These are phyloP conservation scores for Nepenthes mirabilis DNA, from an alignment of 148 eudicot species.

Conservation along the genomic window DNA sequence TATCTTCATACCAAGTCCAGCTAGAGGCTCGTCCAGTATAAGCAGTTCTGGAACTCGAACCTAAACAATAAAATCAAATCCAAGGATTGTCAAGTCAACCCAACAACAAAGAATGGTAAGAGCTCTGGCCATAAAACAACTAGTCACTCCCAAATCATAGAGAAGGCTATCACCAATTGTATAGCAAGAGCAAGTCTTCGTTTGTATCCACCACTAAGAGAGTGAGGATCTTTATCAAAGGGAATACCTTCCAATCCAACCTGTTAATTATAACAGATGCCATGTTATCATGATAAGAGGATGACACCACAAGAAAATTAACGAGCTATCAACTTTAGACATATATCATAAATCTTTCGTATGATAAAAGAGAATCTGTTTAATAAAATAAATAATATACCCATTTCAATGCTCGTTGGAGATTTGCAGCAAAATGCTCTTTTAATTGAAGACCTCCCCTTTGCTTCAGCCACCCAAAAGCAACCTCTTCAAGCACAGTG, in stretches of 20 bases:
- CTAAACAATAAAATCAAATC: constrained; percentile 23
- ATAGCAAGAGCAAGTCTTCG: constrained; percentile 91
- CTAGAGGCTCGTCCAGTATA: constrained; percentile 96
- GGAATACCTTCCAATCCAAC: constrained; percentile 82
- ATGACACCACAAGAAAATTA: not conserved
- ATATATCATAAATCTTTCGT: not conserved
- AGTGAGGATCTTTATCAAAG: constrained; percentile 85
- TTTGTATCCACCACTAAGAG: constrained; percentile 96
- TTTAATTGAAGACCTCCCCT: constrained; percentile 44
- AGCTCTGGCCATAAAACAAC: not conserved
- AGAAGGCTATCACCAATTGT: constrained; percentile 53
- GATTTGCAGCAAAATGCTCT: constrained; percentile 66
- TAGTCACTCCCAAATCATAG: not conserved
- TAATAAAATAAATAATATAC: constrained; percentile 22
- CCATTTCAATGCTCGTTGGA: constrained; percentile 67
- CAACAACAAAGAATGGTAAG: not conserved
- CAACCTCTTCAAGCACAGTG: constrained; percentile 75
- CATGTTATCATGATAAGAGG: not conserved
- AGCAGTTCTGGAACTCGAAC: constrained; percentile 79
- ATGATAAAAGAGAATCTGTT: not conserved
- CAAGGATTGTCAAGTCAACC: not conserved
- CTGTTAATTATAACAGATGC: constrained; percentile 14
- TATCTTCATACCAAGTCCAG: constrained; percentile 77
- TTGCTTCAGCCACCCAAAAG: constrained; percentile 90
- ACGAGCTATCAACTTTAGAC: too few species aligned